Evolutionary conservation across 805 yeast genomes (phyloP).

Genomic region (Wickerhamomyces subpelliculosus): DNA sequence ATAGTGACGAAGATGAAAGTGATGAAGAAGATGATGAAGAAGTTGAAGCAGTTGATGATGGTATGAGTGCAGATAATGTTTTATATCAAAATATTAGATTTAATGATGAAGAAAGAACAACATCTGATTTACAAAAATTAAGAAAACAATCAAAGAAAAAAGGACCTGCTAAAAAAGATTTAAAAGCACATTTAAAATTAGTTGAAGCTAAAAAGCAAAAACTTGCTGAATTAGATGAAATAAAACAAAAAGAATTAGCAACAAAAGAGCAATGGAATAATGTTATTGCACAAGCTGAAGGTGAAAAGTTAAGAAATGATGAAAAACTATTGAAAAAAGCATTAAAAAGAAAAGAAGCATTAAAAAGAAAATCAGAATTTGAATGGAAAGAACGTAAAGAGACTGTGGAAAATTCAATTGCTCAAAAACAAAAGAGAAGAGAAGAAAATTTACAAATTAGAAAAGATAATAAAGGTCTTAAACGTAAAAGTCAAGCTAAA

Average conservation of each 20-base stretch:
- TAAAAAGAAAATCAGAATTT: constrained; percentile 76
- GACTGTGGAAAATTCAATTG: constrained; percentile 65
- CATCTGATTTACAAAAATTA: constrained; percentile 58
- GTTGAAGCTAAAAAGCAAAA: constrained; percentile 69
- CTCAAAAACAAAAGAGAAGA: constrained; percentile 76
- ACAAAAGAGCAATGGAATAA: constrained; percentile 82
- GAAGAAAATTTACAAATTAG: constrained; percentile 86
- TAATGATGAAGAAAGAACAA: constrained; percentile 71
- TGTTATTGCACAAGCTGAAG: constrained; percentile 82
- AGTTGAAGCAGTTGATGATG: constrained; percentile 28
- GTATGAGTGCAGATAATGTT: constrained; percentile 31
- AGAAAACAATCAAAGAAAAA: constrained; percentile 57
- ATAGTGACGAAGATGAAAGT: constrained; percentile 29
- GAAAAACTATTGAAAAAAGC: constrained; percentile 84
- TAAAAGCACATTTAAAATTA: constrained; percentile 72
- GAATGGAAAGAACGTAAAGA: constrained; percentile 93
- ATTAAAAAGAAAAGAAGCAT: constrained; percentile 72
- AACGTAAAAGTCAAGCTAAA: constrained; percentile 65
- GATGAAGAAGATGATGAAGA: constrained; percentile 29
- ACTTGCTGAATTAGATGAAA: constrained; percentile 52
- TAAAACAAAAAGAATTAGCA: constrained; percentile 45
- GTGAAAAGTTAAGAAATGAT: constrained; percentile 82
- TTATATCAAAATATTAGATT: constrained; percentile 79
- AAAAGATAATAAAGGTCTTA: constrained; percentile 77
- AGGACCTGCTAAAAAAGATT: constrained; percentile 83